These are phyloP conservation scores for Chlorella sp. DNA, from an alignment of 139 green algal species.

Conservation along the genomic window DNA sequence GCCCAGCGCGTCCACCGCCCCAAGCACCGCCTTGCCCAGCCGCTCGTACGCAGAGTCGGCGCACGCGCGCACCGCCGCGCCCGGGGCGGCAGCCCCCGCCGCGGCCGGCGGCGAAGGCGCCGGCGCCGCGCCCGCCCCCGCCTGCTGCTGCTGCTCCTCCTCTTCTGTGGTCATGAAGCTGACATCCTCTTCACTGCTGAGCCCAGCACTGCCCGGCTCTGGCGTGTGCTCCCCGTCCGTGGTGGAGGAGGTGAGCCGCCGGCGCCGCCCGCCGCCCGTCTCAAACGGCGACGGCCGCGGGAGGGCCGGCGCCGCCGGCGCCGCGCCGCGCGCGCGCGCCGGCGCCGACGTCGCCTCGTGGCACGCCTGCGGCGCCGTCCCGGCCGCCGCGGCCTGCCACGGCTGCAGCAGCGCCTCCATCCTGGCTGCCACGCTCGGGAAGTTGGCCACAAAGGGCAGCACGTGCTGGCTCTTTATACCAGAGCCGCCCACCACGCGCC, in stretches of 20 bases:
- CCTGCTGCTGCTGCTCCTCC: neutral
- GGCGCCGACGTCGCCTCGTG: neutral
- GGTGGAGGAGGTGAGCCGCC: neutral
- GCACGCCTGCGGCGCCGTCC: conserved; percentile 1
- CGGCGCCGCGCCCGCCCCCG: neutral
- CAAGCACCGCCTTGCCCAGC: conserved; percentile 7
- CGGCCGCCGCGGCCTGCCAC: neutral
- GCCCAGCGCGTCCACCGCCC: conserved; percentile 42
- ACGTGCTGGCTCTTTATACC: conserved; percentile 45
- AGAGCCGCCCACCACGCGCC: neutral
- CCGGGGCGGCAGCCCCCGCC: neutral
- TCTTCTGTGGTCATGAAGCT: conserved; percentile 9
- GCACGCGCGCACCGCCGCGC: neutral
- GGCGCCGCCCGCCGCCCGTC: neutral
- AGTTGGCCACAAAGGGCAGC: conserved; percentile 55
- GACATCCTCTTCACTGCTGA: neutral
- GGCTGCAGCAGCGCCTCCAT: conserved; percentile 39
- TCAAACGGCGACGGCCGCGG: conserved; percentile 3
- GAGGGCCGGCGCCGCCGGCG: neutral
- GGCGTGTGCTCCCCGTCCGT: neutral
- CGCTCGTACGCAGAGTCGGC: neutral
- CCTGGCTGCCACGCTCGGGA: conserved; percentile 23
- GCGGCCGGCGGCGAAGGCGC: neutral
- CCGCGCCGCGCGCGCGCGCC: neutral
- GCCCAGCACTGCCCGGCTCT: neutral